Evolutionary conservation across 495 filamentous ascomycete genomes (phyloP).

Genomic region (Hyphodiscus hymeniophilus): DNA sequence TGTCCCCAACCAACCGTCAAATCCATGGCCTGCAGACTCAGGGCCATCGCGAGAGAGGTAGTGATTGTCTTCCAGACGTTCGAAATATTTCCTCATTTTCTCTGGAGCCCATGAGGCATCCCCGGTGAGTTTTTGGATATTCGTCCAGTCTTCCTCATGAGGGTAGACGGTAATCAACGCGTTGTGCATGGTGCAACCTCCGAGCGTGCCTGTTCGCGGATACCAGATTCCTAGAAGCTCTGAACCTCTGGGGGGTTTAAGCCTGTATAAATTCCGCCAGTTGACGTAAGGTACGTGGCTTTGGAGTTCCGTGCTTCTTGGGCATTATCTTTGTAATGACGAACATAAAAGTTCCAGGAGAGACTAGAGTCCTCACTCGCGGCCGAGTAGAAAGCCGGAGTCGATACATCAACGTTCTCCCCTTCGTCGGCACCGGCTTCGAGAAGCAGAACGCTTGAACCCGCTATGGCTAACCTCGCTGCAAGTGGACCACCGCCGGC

Average conservation of each 20-base stretch:
- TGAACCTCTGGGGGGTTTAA: slow-evolving; percentile 33
- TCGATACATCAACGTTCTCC: slow-evolving; percentile 15
- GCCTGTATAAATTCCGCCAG: slow-evolving; percentile 33
- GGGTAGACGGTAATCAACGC: slow-evolving; percentile 34
- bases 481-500: slow-evolving; percentile 58
- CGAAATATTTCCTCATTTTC: no score
- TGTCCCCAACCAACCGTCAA: no score
- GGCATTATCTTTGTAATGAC: slow-evolving; percentile 33
- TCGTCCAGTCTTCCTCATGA: no score
- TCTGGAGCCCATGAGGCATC: no score
- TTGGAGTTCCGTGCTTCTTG: slow-evolving; percentile 32
- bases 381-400: background rate
- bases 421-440: slow-evolving; percentile 59
- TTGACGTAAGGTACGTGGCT: slow-evolving; percentile 34
- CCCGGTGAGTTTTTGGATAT: no score
- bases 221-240: slow-evolving; percentile 34
- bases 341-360: slow-evolving; percentile 40
- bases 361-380: slow-evolving; percentile 22
- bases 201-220: slow-evolving; percentile 37
- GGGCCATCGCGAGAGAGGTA: no score
- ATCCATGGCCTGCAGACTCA: no score
- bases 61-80: no score
- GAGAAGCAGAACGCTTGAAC: slow-evolving; percentile 50
- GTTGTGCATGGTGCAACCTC: slow-evolving; percentile 39
- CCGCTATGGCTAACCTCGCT: slow-evolving; percentile 49